Base-by-base conservation (phyloP, 2,329 filamentous ascomycete genomes). In the Rhytidhysteron rufulum region DNA sequence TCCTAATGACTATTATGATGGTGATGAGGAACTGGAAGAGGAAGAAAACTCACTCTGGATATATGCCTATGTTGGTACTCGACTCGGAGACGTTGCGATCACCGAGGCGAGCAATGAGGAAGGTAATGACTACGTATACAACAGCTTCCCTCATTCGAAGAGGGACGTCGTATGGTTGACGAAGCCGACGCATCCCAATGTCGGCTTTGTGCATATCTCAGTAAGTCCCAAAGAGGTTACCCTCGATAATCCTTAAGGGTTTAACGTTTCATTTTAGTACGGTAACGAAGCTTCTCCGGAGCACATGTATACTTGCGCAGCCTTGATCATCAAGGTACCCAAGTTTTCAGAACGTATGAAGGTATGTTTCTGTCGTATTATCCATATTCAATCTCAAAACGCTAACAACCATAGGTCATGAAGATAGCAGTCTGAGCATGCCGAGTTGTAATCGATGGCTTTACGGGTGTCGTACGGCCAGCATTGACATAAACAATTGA, bases 261-360 rank as follows among this genome's bases (percentile, higher is more conserved):
- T 21, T 22, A 16, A 4, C 24, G 15, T 10, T 16, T 3, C 13
- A 7, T 4, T n/a, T 21, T 31, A 55, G 53, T 57, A 55, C 19
- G 46, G 47, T 13, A 57, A 55, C 18, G 5, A 47, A 18, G 36
- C 45, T 21, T 37, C 36, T 2, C 10, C 39, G n/a, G 30, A 30
- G 3, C 31, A 10, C 4, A 8, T 33, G 11, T 51, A 52, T 34
- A 48, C 40, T 9, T 37, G 37, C 31, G 47, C 47, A 9, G 49
- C 45, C 15, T 39, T 55, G 4, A 37, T 55, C 31, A 37, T 55
- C 36, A 22, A 20, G 2, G 40, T 51, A 9, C 48, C 44, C 3
- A 10, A 45, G 2, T 36, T 38, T 33, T 7, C 24, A 7, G 34
- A 44, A 19, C 24, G 24, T n/a, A n/a, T n/a, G n/a, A n/a, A n/a